Conservation (phyloP, 75 land plant species). For the Azolla pinnata region DNA sequence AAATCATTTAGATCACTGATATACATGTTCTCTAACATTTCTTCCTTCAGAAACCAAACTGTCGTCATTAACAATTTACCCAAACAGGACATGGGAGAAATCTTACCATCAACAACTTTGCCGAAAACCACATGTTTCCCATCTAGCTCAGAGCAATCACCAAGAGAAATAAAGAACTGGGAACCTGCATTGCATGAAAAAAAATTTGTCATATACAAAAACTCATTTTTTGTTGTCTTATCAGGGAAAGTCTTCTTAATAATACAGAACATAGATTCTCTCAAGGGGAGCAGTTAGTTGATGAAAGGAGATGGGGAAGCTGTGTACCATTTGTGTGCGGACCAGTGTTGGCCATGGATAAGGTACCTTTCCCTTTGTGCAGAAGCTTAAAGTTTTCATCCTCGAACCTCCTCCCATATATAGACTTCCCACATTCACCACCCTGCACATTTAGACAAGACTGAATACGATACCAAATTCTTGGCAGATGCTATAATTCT, state of each 20-base stretch:
- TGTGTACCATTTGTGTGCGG: constrained; percentile 33
- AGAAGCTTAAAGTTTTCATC: constrained; percentile 35
- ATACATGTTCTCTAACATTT: too few species aligned
- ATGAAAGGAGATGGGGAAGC: too few species aligned
- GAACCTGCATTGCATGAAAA: constrained; percentile 16
- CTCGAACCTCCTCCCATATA: constrained; percentile 33
- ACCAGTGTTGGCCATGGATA: constrained; percentile 38
- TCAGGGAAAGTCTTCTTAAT: too few species aligned
- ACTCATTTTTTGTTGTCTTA: too few species aligned
- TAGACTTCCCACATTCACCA: constrained; percentile 33
- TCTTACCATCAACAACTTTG: constrained; percentile 24
- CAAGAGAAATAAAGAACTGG: constrained; percentile 33
- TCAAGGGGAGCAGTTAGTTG: too few species aligned
- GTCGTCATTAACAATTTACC: too few species aligned
- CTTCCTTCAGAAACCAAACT: too few species aligned
- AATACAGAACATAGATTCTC: too few species aligned
- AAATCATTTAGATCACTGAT: too few species aligned
- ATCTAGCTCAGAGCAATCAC: constrained; percentile 27
- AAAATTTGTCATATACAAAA: too few species aligned
- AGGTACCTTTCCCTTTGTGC: constrained; percentile 23
- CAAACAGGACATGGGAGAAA: too few species aligned
- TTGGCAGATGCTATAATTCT: neutral
- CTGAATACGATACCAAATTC: neutral
- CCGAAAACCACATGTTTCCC: constrained; percentile 37
- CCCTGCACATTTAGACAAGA: too few species aligned